Conservation (phyloP, 1,284 basidiomycete species). For the Melampsora abietis-canadensis region DNA sequence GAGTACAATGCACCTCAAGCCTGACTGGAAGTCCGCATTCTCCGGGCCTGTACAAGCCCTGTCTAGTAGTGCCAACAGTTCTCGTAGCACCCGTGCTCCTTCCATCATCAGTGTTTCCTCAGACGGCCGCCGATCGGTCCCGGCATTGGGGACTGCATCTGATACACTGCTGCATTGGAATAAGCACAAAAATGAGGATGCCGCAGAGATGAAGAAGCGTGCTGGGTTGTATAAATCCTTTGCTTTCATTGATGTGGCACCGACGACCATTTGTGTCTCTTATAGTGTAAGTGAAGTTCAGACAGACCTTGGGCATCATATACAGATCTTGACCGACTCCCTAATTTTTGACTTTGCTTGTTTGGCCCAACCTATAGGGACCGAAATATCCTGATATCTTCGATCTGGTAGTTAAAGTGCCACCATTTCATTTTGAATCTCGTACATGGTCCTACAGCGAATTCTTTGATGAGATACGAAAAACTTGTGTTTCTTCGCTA, state of each 20-base stretch:
- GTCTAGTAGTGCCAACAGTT: not conserved
- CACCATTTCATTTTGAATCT: constrained; percentile 43
- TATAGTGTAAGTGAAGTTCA: constrained; percentile 32
- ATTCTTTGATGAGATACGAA: constrained; percentile 44
- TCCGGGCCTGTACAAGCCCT: not conserved
- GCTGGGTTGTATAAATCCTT: constrained; percentile 43
- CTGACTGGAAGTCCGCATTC: constrained; percentile 31
- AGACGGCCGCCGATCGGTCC: constrained; percentile 19
- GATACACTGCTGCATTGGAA: constrained; percentile 37
- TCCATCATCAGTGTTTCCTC: constrained; percentile 32
- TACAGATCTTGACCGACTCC: not conserved
- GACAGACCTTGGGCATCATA: too few species aligned
- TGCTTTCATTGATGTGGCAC: constrained; percentile 42
- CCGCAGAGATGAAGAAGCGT: constrained; percentile 43
- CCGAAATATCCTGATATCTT: constrained; percentile 43
- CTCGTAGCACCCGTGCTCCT: constrained; percentile 21
- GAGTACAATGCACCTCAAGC: constrained; percentile 19
- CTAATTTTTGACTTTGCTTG: not conserved
- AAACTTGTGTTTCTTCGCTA: constrained; percentile 40
- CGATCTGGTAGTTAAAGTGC: constrained; percentile 42
- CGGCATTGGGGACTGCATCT: constrained; percentile 6
- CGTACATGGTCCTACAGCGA: constrained; percentile 43
- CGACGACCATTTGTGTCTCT: constrained; percentile 40
- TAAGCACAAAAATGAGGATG: constrained; percentile 41
- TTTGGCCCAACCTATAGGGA: constrained; percentile 17